These are phyloP conservation scores for Dipteronia dyeriana DNA, from an alignment of 345 rosid species.

Conservation along the genomic window DNA sequence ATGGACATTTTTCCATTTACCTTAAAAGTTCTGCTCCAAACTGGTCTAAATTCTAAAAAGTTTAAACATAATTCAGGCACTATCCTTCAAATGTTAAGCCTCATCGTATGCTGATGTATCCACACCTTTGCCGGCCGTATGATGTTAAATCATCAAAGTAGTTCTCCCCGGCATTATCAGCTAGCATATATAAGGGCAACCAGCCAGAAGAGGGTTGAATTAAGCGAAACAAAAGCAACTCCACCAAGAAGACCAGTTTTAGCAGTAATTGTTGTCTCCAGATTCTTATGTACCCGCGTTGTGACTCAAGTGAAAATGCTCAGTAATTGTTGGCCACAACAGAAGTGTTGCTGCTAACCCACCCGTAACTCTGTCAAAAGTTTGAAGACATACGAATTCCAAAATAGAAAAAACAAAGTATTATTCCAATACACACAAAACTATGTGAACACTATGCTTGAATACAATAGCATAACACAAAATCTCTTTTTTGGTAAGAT, in stretches of 20 bases:
- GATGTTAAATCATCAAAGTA: slow-evolving; percentile 58
- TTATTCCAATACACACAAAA: neutral
- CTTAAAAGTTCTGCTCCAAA: no score
- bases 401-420: no score
- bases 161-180: slow-evolving; percentile 38
- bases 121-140: slow-evolving; percentile 16
- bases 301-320: no score
- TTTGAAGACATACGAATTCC: no score
- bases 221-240: slow-evolving; percentile 79
- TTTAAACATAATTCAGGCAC: slow-evolving; percentile 9
- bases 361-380: no score
- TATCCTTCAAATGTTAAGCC: slow-evolving; percentile 8
- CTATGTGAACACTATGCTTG: no score
- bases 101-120: slow-evolving; percentile 3
- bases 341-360: no score
- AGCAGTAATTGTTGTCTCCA: slow-evolving; percentile 55
- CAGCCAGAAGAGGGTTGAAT: slow-evolving; percentile 75
- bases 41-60: neutral
- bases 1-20: no score
- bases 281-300: slow-evolving; percentile 30
- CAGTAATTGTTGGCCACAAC: no score
- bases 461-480: no score
- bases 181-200: slow-evolving; percentile 18
- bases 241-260: slow-evolving; percentile 84
- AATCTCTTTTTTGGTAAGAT: neutral